Evolutionary conservation across 768 basidiomycete genomes (phyloP).

Genomic region (Boletus coccyginus): DNA sequence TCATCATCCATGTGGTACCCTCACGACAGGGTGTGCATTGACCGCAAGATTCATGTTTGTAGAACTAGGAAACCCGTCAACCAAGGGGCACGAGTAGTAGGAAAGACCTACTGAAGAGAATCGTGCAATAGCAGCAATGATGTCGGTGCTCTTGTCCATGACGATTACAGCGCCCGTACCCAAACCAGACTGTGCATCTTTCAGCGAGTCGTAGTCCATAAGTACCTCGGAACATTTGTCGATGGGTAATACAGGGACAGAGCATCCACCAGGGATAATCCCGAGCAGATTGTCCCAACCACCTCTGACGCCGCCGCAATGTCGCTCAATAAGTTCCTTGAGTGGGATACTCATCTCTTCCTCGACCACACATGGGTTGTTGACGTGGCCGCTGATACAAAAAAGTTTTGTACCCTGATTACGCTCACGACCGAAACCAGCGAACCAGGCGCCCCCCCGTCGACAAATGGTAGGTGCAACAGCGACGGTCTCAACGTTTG

Average conservation of each 20-base stretch:
- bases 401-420: conserved; percentile 97
- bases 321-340: conserved; percentile 92
- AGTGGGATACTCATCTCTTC: conserved; percentile 99
- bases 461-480: conserved; percentile 97
- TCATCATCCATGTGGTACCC: conserved; percentile 99
- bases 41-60: conserved; percentile 98
- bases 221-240: conserved; percentile 82
- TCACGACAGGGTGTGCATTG: conserved; percentile 95
- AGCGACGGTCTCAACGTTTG: conserved; percentile 97
- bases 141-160: conserved; percentile 97
- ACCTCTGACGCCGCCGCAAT: conserved; percentile 91
- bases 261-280: conserved; percentile 94
- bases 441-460: conserved; percentile 88
- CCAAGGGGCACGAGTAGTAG: not conserved
- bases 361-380: conserved; percentile 96
- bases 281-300: conserved; percentile 98
- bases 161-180: conserved; percentile 99
- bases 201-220: conserved; percentile 98
- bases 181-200: conserved; percentile 93
- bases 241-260: conserved; percentile 89
- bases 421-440: conserved; percentile 84
- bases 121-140: conserved; percentile 90
- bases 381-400: conserved; percentile 96
- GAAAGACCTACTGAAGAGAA: conserved; percentile 64
- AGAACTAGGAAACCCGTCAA: conserved; percentile 58